phyloP scores from a whole-genome alignment of 2,329 filamentous ascomycete genomes.

The Epichloe sibirici region DNA sequence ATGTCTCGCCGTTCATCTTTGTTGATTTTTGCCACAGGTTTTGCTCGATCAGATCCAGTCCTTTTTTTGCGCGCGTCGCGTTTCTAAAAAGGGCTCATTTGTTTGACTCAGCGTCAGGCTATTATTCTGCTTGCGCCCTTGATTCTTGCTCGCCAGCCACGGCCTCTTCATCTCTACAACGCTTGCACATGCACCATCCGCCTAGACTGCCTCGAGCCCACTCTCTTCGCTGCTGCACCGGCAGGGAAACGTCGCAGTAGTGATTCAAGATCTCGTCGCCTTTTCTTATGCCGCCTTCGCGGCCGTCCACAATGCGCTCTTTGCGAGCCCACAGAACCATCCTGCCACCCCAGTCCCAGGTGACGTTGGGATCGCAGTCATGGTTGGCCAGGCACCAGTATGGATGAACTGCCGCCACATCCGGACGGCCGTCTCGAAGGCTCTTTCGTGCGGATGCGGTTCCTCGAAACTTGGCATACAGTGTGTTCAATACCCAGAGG shows the following conservation, averaged over 20 bases:
- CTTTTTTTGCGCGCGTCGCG: no score
- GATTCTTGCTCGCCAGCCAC: not conserved
- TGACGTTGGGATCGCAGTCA: conserved; percentile 87
- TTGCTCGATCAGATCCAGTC: no score
- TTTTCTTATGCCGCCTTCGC: conserved; percentile 50
- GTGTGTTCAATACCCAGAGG: conserved; percentile 77
- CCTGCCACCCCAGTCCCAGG: conserved; percentile 80
- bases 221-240: conserved; percentile 69
- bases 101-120: not conserved
- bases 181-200: conserved; percentile 73
- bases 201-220: conserved; percentile 84
- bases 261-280: conserved; percentile 86
- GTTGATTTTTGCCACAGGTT: no score
- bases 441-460: conserved; percentile 80
- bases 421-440: conserved; percentile 65
- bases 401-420: conserved; percentile 86
- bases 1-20: no score
- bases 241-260: conserved; percentile 77
- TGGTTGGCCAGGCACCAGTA: conserved; percentile 97
- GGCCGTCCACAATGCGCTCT: conserved; percentile 38
- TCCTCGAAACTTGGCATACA: conserved; percentile 86
- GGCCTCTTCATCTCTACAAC: conserved; percentile 63
- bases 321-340: conserved; percentile 59
- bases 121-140: not conserved
- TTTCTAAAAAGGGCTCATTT: no score